Conservation (phyloP, 192 early-diverging fungal genomes). For the Gonapodya prolifera region DNA sequence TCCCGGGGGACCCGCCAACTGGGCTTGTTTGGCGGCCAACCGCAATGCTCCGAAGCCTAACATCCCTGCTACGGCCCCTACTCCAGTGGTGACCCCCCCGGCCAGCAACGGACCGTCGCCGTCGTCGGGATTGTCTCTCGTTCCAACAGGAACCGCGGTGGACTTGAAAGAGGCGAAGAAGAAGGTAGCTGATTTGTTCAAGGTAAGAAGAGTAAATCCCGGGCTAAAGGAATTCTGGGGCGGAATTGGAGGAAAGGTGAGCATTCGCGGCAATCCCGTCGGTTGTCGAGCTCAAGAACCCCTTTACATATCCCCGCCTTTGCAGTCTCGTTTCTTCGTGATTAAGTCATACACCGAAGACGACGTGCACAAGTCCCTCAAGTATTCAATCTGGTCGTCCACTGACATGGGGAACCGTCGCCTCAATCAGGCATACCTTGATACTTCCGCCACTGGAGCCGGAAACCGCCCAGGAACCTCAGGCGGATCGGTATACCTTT, state of each 20-base stretch:
- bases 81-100: not conserved
- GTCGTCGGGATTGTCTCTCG: not conserved
- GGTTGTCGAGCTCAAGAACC: too few relatives aligned
- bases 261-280: too few relatives aligned
- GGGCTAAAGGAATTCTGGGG: too few relatives aligned
- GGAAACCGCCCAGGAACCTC: conserved; percentile 9
- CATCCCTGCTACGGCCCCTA: not conserved
- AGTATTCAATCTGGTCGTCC: conserved; percentile 37
- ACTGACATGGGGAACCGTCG: conserved; percentile 44
- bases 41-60: not conserved
- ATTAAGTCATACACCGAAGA: conserved; percentile 40
- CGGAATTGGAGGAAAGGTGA: too few relatives aligned
- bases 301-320: not conserved
- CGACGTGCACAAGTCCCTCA: conserved; percentile 31
- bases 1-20: too few relatives aligned
- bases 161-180: not conserved
- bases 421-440: conserved; percentile 29
- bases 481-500: conserved; percentile 38
- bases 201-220: not conserved
- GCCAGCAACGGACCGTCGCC: not conserved
- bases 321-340: conserved; percentile 36
- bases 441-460: not conserved
- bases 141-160: not conserved
- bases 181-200: not conserved
- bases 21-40: too few relatives aligned